phyloP scores from a whole-genome alignment of 106 monocot genomes.

The Dendrobium officinale region DNA sequence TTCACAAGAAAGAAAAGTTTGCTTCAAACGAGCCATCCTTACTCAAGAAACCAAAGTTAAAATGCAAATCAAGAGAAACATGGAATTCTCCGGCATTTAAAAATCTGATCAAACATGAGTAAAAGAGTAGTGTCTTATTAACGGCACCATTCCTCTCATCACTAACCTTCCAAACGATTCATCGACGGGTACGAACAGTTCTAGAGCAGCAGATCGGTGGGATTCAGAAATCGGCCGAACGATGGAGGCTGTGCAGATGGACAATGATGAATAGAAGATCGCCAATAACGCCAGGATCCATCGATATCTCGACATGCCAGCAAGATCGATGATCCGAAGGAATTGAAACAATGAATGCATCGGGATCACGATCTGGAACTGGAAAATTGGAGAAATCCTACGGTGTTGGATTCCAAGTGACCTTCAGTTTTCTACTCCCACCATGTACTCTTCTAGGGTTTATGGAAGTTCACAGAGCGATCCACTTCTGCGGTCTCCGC shows the following conservation, averaged over 20 bases:
- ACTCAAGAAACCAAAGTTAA: background rate
- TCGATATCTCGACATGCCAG: conserved; percentile 13
- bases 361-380: background rate
- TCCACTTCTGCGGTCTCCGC: too few relatives aligned
- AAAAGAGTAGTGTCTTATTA: background rate
- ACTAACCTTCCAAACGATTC: conserved; percentile 37
- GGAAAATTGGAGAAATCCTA: background rate
- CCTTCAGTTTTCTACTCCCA: background rate
- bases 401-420: background rate
- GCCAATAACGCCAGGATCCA: conserved; percentile 12
- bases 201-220: conserved; percentile 45
- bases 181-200: conserved; percentile 35
- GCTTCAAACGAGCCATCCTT: background rate
- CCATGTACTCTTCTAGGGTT: background rate
- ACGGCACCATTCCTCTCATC: background rate
- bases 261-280: conserved; percentile 10
- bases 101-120: background rate
- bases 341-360: background rate
- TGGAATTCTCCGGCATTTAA: background rate
- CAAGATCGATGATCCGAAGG: background rate
- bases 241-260: conserved; percentile 5
- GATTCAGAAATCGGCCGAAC: conserved; percentile 45
- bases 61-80: background rate
- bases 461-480: background rate
- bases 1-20: background rate